Base-by-base conservation (phyloP, 441 rosid species). In the Adansonia madagascariensis region DNA sequence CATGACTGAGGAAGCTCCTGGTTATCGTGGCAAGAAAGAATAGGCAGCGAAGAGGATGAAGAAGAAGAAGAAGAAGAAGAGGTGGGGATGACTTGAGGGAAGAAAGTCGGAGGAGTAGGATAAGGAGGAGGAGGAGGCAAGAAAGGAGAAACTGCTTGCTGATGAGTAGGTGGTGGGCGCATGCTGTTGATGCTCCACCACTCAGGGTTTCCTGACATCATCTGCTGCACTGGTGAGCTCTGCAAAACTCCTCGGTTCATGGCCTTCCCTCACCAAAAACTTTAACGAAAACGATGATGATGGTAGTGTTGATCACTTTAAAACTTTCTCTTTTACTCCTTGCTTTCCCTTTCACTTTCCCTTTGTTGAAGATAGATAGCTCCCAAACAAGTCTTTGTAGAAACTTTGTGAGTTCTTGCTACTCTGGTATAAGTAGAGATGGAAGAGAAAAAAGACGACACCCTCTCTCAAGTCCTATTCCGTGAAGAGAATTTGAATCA, bases 191-290 rank as follows among this genome's bases (percentile, higher is more conserved):
- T 89, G 83, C 82, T 89, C 95, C 97, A 92, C 93, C 88, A 85
- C 63, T 87, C 90, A 84, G 92, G 94, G 95, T 88, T 92, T 71
- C 95, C 97, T 76, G 93, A 80, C 91, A 91, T 88, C 85, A 93
- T 80, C 82, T 91, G 97, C 75, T 90, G 95, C 83, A 91, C 92
- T 78, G 97, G 92, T 53, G 97, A 91, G 82, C 88, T 89, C 86
- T 93, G 93, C 83, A 91, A 82, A 55, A 84, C 92, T 59, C 95
- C 93, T 82, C 91, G 81, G 85, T 94, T 92, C 98, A 94, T 94
- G 75, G 75, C 75, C 75, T 62, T 20, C n/a, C 64, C 49, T 46
- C 75, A 52, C 6, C 17, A 7, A n/a, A 64, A 64, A n/a, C 11
- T 39, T 44, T 2, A 0, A 52, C 9, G 56, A 52, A 3, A 6